Conservation (phyloP, 495 filamentous ascomycete species). For the Xylaria venustula region DNA sequence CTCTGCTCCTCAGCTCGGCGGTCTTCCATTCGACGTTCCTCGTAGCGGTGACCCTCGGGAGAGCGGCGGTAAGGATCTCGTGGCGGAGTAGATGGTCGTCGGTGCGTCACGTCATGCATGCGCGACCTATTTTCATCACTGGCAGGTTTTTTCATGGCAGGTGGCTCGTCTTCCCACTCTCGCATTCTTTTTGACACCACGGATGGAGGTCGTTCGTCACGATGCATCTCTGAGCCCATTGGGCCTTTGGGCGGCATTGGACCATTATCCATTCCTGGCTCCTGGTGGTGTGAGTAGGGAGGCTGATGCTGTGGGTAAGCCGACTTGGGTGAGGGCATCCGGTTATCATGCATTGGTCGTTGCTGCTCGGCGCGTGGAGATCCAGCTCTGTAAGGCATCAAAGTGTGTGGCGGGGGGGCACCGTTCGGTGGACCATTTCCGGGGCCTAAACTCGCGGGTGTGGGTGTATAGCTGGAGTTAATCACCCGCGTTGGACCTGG, state of each 20-base stretch:
- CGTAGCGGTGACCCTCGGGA: constrained; percentile 66
- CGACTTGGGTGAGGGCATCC: constrained; percentile 78
- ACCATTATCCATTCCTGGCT: constrained; percentile 50
- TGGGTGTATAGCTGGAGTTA: constrained; percentile 68
- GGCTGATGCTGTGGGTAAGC: constrained; percentile 77
- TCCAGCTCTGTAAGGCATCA: constrained; percentile 75
- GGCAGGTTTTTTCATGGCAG: constrained; percentile 75
- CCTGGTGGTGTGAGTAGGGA: constrained; percentile 67
- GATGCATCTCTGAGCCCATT: constrained; percentile 48
- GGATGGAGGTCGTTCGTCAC: constrained; percentile 79
- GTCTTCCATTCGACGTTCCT: constrained; percentile 53
- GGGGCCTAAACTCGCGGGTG: constrained; percentile 49
- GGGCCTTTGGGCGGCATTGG: constrained; percentile 54
- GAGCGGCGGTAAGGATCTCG: constrained; percentile 70
- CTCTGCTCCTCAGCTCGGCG: constrained; percentile 49
- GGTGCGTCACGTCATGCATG: constrained; percentile 77
- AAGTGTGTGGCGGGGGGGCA: constrained; percentile 63
- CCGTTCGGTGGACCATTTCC: constrained; percentile 51
- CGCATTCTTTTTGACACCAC: constrained; percentile 80
- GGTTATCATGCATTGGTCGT: constrained; percentile 80
- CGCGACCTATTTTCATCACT: constrained; percentile 84
- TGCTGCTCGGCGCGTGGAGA: constrained; percentile 78
- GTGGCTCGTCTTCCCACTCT: constrained; percentile 91
- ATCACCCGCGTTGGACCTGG: constrained; percentile 60
- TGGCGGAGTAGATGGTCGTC: constrained; percentile 70